Evolutionary conservation across 768 basidiomycete species (phyloP).

Genomic region (Butyriboletus loyo): DNA sequence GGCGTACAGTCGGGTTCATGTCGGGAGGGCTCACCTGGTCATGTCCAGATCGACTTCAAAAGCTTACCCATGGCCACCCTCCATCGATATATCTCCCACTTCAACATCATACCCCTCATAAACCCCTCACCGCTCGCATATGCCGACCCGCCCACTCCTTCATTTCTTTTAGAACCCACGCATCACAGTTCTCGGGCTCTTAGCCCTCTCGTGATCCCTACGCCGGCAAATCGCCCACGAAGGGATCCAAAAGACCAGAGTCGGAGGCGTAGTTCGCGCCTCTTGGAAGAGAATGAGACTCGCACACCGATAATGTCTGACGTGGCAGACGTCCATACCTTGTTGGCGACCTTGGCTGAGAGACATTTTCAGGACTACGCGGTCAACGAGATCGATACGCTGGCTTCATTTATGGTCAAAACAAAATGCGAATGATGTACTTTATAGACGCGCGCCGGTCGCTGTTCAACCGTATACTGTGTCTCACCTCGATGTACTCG

Average conservation of each 20-base stretch:
- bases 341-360: conserved; percentile 68
- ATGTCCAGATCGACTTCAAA: conserved; percentile 67
- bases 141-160: conserved; percentile 70
- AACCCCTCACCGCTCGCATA: conserved; percentile 66
- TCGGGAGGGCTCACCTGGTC: conserved; percentile 10
- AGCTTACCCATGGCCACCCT: conserved; percentile 63
- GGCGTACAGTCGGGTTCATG: neutral
- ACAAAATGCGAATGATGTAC: conserved; percentile 45
- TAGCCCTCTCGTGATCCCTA: conserved; percentile 44
- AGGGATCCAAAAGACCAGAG: conserved; percentile 60
- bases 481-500: conserved; percentile 17
- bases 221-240: conserved; percentile 69
- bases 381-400: conserved; percentile 74
- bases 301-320: conserved; percentile 71
- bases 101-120: conserved; percentile 67
- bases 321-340: conserved; percentile 59
- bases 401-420: conserved; percentile 80
- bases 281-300: conserved; percentile 59
- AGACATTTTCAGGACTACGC: conserved; percentile 65
- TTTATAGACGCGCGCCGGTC: conserved; percentile 17
- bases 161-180: conserved; percentile 50
- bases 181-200: conserved; percentile 47
- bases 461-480: conserved; percentile 11
- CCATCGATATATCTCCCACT: conserved; percentile 70
- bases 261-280: conserved; percentile 67